phyloP scores from a whole-genome alignment of 768 basidiomycete genomes.

The Boletus rubroflammeus region DNA sequence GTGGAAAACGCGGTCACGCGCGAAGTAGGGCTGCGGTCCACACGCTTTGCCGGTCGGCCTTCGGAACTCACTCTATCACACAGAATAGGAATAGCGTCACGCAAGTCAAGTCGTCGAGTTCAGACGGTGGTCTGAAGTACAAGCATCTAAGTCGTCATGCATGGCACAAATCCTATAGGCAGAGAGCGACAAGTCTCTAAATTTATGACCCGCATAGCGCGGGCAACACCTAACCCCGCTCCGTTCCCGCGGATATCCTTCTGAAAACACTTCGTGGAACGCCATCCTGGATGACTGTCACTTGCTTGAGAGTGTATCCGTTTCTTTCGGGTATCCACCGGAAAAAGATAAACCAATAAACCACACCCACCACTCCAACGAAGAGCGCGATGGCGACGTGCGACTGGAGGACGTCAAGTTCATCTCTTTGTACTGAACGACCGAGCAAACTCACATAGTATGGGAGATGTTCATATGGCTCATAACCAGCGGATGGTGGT shows the following conservation, averaged over 20 bases:
- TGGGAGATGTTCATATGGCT: slow-evolving; percentile 55
- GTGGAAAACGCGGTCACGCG: slow-evolving; percentile 14
- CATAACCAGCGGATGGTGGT: slow-evolving; percentile 51
- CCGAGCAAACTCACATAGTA: slow-evolving; percentile 54
- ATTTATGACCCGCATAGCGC: neutral
- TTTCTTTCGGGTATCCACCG: slow-evolving; percentile 45
- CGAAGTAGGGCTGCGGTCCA: too few relatives aligned
- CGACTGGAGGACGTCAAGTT: slow-evolving; percentile 32
- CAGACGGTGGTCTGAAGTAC: neutral
- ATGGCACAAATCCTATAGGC: neutral
- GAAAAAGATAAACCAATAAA: slow-evolving; percentile 57
- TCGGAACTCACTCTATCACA: neutral
- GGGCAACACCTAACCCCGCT: neutral
- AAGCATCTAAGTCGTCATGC: neutral
- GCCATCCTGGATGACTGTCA: slow-evolving; percentile 49
- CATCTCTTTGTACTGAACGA: neutral
- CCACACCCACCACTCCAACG: slow-evolving; percentile 45
- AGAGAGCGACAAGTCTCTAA: neutral
- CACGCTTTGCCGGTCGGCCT: slow-evolving; percentile 1
- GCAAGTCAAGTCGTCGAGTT: neutral
- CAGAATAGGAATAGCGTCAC: neutral
- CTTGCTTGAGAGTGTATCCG: slow-evolving; percentile 49
- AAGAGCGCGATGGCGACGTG: slow-evolving; percentile 47
- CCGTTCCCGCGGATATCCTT: slow-evolving; percentile 29
- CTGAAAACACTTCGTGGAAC: slow-evolving; percentile 52